Evolutionary conservation across 2,329 filamentous ascomycete genomes (phyloP), one percentile per base, ranked within the genome.

Genomic region (Orbilia quercus): DNA sequence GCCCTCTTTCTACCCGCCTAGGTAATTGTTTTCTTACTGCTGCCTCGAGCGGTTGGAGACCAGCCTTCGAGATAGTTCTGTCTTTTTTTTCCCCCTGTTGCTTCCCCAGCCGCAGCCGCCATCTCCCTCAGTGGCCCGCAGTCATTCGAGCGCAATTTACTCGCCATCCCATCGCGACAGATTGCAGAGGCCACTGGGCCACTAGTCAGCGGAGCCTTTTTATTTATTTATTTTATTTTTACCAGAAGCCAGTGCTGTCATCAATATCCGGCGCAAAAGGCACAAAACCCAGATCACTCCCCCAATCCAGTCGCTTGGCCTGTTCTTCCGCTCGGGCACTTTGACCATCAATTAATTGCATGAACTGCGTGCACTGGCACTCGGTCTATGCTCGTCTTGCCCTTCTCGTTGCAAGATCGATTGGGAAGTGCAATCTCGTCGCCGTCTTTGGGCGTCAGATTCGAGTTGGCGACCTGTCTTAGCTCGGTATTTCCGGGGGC

Each of bases 391-490:
- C 16, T 16, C 25, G 7, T 23, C 12, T 20, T 31, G 25, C 31
- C 36, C n/a, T 42, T 45, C 40, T 36, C 57, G n/a, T 48, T 45
- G 14, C 50, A 23, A 31, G 12, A 36, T 25, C 36, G n/a, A 16
- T 44, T 31, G n/a, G 40, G 34, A 20, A 64, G 23, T 36, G 47
- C 44, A 42, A 47, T 44, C 48, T 34, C 42, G 44, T 48, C 63
- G 63, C 45, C 53, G 63, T 53, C 63, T 67, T 59, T 67, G 63
- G 62, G 31, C 63, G 48, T 59, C 63, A 67, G 53, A 57, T 67
- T 67, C 45, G 54, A 40, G 44, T 53, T 58, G 59, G 63, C 63
- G 53, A 67, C 63, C n/a, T 34, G 63, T 57, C 53, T 53, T 67
- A 67, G 63, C 53, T 57, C 51, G 55, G 63, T 50, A 44, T 67